These are phyloP conservation scores for Chondrostereum purpureum DNA, from an alignment of 1,284 basidiomycete genomes.

Conservation along the genomic window DNA sequence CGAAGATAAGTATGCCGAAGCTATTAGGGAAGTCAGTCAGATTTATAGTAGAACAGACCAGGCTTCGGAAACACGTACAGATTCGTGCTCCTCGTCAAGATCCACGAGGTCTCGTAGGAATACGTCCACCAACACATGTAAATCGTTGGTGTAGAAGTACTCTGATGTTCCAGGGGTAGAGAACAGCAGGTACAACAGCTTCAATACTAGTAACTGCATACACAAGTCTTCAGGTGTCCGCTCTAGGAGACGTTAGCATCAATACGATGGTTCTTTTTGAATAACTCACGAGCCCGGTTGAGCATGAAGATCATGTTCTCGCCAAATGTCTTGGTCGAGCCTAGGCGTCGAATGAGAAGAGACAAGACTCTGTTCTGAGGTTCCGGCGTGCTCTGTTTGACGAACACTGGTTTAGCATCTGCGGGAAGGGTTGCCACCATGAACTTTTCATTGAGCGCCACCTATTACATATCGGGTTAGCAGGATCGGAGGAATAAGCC, in stretches of 20 bases:
- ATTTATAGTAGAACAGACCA: background rate
- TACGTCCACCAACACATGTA: conserved; percentile 93
- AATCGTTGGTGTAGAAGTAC: conserved; percentile 98
- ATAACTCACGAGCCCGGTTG: conserved; percentile 81
- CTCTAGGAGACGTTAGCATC: conserved; percentile 38
- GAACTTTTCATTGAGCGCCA: conserved; percentile 96
- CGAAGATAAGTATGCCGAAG: conserved; percentile 95
- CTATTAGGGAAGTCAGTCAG: conserved; percentile 31
- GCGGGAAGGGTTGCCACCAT: conserved; percentile 71
- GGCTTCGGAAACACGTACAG: conserved; percentile 46
- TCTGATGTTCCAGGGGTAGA: conserved; percentile 90
- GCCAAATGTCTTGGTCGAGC: conserved; percentile 89
- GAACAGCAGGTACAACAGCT: conserved; percentile 92
- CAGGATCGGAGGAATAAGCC: conserved; percentile 6
- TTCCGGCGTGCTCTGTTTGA: conserved; percentile 18
- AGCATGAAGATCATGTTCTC: conserved; percentile 99
- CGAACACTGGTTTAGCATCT: background rate
- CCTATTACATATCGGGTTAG: conserved; percentile 33
- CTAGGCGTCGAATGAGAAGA: conserved; percentile 77
- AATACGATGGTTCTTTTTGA: background rate
- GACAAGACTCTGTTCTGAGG: conserved; percentile 74
- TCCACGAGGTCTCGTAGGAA: conserved; percentile 90
- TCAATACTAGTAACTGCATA: conserved; percentile 92
- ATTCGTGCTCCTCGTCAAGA: conserved; percentile 89
- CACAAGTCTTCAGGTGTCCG: conserved; percentile 85